A percentile compares a stretch with the other conserved stretches of the same genome.
Evolutionary conservation across 257 asterid species (phyloP).

Genomic region (Solanum lycopersicoides): DNA sequence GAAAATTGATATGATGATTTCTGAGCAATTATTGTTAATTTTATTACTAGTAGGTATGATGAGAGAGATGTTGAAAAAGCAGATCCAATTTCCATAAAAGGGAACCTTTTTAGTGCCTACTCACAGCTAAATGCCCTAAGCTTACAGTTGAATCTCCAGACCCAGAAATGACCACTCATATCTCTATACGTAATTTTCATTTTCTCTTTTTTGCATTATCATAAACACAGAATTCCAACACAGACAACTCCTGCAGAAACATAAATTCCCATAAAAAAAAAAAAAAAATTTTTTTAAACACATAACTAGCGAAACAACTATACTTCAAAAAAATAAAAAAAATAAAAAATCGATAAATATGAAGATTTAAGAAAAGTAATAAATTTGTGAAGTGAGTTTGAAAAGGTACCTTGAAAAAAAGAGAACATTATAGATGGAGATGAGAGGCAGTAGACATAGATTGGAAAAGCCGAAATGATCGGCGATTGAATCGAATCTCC

Average conservation of each 20-base stretch:
- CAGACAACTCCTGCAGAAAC: neutral
- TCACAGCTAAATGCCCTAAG: constrained; percentile 13
- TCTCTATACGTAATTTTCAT: neutral
- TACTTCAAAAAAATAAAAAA: neutral
- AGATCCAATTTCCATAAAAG: constrained; percentile 42
- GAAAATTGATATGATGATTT: constrained; percentile 48
- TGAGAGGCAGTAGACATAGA: constrained; percentile 23
- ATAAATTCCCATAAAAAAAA: neutral
- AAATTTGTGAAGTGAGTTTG: neutral
- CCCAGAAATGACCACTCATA: constrained; percentile 9
- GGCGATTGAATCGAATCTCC: constrained; percentile 8
- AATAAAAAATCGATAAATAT: no score
- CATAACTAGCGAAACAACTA: neutral
- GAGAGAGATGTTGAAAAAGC: constrained; percentile 23
- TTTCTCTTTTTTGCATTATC: neutral
- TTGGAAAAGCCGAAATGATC: constrained; percentile 1
- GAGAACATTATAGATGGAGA: constrained; percentile 20
- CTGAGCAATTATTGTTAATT: neutral
- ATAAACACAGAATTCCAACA: neutral
- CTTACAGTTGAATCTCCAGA: constrained; percentile 18
- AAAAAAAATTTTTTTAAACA: neutral
- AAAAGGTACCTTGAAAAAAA: constrained; percentile 22
- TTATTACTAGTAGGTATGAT: constrained; percentile 4
- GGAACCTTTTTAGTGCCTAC: constrained; percentile 19
- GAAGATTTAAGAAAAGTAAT: neutral